These are phyloP conservation scores for Aureobasidium pullulans DNA, from an alignment of 2,329 filamentous ascomycete species.

Conservation along the genomic window DNA sequence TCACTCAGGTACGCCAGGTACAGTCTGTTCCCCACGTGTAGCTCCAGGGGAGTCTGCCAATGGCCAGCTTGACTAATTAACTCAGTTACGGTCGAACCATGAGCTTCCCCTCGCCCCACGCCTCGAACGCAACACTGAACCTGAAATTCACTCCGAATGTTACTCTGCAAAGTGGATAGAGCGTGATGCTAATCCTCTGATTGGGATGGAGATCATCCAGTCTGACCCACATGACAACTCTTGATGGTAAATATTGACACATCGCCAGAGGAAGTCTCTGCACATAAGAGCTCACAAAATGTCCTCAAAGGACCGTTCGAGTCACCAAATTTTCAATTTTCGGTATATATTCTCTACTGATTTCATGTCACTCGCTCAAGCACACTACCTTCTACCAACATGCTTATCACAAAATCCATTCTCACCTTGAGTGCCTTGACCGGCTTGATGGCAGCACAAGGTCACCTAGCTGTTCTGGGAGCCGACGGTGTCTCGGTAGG, in stretches of 20 bases:
- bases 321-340: neutral
- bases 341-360: neutral
- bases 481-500: neutral
- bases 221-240: neutral
- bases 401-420: neutral
- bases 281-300: neutral
- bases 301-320: no score
- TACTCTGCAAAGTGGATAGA: neutral
- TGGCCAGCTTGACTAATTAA: neutral
- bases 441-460: neutral
- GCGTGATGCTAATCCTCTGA: neutral
- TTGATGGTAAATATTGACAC: neutral
- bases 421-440: neutral
- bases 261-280: neutral
- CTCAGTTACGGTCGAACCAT: slow-evolving; percentile 2
- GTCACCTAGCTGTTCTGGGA: neutral
- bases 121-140: neutral
- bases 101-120: neutral
- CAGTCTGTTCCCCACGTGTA: neutral
- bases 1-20: neutral
- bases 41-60: neutral
- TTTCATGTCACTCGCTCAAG: neutral
- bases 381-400: neutral
- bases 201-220: neutral
- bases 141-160: neutral